Percentiles rank a stretch among this genome's conserved stretches.
Conservation (phyloP, 2,329 filamentous ascomycete species). For the Pseudogymnoascus sp. region DNA sequence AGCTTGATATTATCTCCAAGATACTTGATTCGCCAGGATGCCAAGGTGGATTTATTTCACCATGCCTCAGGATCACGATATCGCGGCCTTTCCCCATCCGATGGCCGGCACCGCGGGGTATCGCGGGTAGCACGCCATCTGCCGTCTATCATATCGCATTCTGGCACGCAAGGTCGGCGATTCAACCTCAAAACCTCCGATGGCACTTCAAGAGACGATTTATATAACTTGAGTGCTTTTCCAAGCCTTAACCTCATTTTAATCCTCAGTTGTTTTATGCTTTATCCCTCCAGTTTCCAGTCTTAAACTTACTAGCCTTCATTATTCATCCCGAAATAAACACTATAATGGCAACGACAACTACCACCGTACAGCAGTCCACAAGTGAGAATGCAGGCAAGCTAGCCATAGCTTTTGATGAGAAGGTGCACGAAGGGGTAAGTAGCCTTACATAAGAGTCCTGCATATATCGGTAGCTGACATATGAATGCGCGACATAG, state of each 20-base stretch:
- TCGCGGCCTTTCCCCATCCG: background rate
- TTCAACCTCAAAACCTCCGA: background rate
- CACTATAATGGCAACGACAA: background rate
- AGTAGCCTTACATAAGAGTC: background rate
- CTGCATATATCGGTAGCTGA: background rate
- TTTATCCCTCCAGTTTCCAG: background rate
- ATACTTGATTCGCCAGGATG: background rate
- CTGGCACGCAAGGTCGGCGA: background rate
- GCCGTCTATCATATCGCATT: background rate
- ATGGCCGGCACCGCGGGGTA: background rate
- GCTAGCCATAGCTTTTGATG: background rate
- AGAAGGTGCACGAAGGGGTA: background rate
- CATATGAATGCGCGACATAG: conserved; percentile 16
- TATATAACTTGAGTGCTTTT: background rate
- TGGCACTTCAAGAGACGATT: background rate
- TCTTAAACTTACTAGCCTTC: background rate
- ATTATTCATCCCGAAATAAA: background rate
- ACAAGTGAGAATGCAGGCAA: background rate
- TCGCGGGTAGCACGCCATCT: background rate
- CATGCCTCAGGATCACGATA: background rate
- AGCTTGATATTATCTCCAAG: background rate
- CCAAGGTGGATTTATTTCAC: background rate
- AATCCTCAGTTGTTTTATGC: background rate
- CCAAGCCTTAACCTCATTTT: background rate
- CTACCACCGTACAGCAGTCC: background rate